phyloP scores from a whole-genome alignment of 2,329 filamentous ascomycete species.

The Onygenales sp. region DNA sequence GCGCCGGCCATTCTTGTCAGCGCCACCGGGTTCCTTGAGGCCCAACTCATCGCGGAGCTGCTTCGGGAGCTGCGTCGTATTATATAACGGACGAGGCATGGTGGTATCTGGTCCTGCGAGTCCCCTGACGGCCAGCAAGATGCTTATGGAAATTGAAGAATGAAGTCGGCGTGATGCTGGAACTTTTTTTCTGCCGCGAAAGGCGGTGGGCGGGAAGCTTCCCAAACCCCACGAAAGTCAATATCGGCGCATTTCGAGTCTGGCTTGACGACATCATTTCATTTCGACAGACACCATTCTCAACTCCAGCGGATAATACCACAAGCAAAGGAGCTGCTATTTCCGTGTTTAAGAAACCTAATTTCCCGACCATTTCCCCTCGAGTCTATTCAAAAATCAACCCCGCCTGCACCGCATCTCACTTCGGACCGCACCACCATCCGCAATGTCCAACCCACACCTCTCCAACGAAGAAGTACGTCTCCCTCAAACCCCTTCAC shows the following conservation, averaged over 20 bases:
- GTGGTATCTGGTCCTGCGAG: constrained; percentile 8
- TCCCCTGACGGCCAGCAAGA: constrained; percentile 5
- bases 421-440: not conserved
- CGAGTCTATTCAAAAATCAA: not conserved
- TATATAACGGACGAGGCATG: constrained; percentile 29
- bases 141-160: not conserved
- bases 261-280: not conserved
- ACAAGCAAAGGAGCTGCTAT: no score
- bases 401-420: not conserved
- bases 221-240: not conserved
- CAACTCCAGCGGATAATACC: no score
- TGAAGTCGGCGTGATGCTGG: not conserved
- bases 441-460: constrained; percentile 12
- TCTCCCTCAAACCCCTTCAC: not conserved
- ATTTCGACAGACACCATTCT: no score
- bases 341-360: not conserved
- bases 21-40: constrained; percentile 26
- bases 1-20: constrained; percentile 18
- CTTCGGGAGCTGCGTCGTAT: constrained; percentile 34
- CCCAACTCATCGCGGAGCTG: constrained; percentile 31
- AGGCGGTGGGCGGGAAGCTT: not conserved
- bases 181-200: constrained; percentile 3
- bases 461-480: constrained; percentile 34
- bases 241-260: not conserved
- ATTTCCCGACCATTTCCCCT: not conserved